Percentiles rank a stretch among this genome's conserved stretches.
These are phyloP conservation scores for Helianthus tuberosus DNA, from an alignment of 129 eudicot species.

Conservation along the genomic window DNA sequence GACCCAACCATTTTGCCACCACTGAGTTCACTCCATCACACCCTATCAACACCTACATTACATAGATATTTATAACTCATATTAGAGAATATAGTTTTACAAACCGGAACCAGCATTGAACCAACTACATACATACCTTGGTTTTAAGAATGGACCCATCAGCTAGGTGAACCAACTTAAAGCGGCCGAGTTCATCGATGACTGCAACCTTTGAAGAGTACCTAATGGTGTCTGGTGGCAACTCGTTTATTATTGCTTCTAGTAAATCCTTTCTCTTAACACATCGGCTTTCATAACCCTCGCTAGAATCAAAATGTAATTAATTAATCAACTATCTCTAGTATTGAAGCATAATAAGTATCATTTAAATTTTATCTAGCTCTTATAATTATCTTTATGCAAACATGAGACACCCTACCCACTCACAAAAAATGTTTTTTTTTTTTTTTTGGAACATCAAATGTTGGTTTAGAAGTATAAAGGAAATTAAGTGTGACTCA, in stretches of 20 bases:
- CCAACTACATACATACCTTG: slow-evolving; percentile 39
- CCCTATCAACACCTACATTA: slow-evolving; percentile 79
- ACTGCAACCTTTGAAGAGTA: slow-evolving; percentile 73
- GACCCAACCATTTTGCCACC: slow-evolving; percentile 74
- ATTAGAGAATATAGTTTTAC: not conserved
- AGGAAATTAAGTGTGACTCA: slow-evolving; percentile 21
- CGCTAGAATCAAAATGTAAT: slow-evolving; percentile 31
- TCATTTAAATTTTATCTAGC: no score
- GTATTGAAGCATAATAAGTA: no score
- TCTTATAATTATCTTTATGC: no score
- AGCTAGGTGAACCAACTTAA: slow-evolving; percentile 67
- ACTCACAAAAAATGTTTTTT: no score
- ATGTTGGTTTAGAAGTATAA: no score
- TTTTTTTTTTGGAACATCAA: no score
- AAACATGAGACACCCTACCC: no score
- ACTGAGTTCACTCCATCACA: slow-evolving; percentile 83
- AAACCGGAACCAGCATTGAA: not conserved
- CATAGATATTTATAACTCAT: slow-evolving; percentile 23
- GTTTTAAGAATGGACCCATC: slow-evolving; percentile 65
- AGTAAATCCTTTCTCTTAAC: slow-evolving; percentile 66
- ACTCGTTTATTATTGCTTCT: slow-evolving; percentile 53
- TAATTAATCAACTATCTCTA: not conserved
- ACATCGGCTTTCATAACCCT: slow-evolving; percentile 64
- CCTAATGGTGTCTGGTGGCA: slow-evolving; percentile 67
- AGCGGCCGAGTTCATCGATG: slow-evolving; percentile 57